Base-by-base conservation (phyloP, 441 rosid genomes). In the Mallotus repandus region DNA sequence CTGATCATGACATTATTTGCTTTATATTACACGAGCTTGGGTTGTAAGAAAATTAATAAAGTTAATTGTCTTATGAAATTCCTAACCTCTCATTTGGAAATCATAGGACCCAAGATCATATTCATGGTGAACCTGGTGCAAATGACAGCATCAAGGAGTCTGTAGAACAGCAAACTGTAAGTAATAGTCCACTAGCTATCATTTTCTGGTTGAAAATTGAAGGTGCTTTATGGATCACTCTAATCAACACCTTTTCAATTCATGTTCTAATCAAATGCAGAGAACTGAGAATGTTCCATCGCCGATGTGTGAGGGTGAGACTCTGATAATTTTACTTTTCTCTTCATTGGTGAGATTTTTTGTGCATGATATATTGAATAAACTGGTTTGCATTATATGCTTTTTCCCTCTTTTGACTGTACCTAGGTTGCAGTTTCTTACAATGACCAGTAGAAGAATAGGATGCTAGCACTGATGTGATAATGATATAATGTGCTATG, bases 131-230 rank as follows among this genome's bases (percentile, higher is more conserved):
- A 78, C 77, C 70, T 63, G 84, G 81, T 67, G 79, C 76, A 73
- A 77, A 60, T 69, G 77, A 66, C 68, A 70, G 77, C 71, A 57
- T 74, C 58, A 79, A 82, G 71, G 80, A 70, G 68, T 71, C 16
- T 63, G 68, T 63, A 18, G 83, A 83, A 54, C 85, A 79, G 78
- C 82, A 76, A 69, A 65, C 13, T 57, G 96, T 90, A 77, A 82
- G 90, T 80, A 54, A 2, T 66, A 41, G 21, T 54, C 56, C 19
- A 70, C 62, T 41, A 58, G 50, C 38, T 18, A 25, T 58, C 35
- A 60, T 61, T 61, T 48, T 22, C n/a, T 63, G 4, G 52, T 48
- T 46, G 55, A 66, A 76, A 63, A 16, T 75, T 70, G 45, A 49
- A 69, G 58, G 49, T 74, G 63, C 74, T 38, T 60, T 68, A 21